Evolutionary conservation across 805 yeast genomes (phyloP), one percentile per base, ranked within the genome.

Genomic region (Ogataea nitratoaversa): DNA sequence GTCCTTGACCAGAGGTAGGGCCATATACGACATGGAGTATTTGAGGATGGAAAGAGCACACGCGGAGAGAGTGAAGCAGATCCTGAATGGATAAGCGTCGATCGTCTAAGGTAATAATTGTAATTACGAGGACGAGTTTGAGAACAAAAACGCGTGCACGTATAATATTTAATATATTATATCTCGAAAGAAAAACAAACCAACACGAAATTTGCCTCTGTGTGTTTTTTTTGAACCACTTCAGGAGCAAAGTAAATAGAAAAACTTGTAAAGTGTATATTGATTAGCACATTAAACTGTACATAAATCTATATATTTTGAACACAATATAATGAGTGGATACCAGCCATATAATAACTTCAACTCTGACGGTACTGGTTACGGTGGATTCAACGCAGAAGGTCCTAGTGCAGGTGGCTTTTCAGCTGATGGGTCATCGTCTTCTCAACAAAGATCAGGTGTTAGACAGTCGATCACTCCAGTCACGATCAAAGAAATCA

Each of bases 1-100:
- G 52, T 82, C 93, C 28, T 66, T 89, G 50, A 90, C 97, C 0
- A 89, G 88, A 55, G 99, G 99, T 1, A 71, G 95, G 32, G 95
- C 90, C 2, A 74, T 79, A 2, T 89, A 85, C 60, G 78, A 79
- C 44, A 86, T 91, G 95, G 72, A 76, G 12, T 84, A 82, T 48
- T 60, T 69, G 30, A 85, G 88, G 3, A 88, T 88, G 84, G 78
- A 79, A 48, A 66, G 79, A 37, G 84, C 83, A 1, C 65, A 78
- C 2, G 62, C 65, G 8, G 84, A 82, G 22, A 63, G 84, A 42
- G 55, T 71, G 13, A 54, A 56, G 8, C 59, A 60, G 36, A 65
- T 72, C 29, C 40, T 65, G 17, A 18, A 23, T 19, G 14, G 24
- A 8, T 20, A 17, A 31, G 22, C 36, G 31, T 18, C 34, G 17